Evolutionary conservation across 345 rosid species (phyloP).

Genomic region (Clarkia xantiana): DNA sequence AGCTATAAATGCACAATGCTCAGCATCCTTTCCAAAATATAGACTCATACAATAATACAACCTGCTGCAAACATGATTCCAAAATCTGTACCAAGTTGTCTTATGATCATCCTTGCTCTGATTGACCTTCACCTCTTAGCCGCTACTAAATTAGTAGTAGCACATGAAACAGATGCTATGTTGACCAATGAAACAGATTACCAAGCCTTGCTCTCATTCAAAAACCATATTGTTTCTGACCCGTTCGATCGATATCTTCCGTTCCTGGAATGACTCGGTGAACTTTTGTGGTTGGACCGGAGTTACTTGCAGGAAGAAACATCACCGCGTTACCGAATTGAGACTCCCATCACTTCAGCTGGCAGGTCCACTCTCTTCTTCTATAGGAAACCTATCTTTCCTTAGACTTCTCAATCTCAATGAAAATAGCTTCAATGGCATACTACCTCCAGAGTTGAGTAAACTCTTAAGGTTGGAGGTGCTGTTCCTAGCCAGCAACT

Average conservation of each 20-base stretch:
- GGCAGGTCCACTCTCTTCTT: slow-evolving; percentile 10
- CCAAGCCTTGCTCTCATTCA: slow-evolving; percentile 3
- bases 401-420: slow-evolving; percentile 1
- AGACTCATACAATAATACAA: too few relatives aligned
- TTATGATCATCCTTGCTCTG: not conserved
- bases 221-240: slow-evolving; percentile 9
- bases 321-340: slow-evolving; percentile 6
- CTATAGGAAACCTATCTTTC: slow-evolving; percentile 15
- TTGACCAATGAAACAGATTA: slow-evolving; percentile 6
- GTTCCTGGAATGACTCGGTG: slow-evolving; percentile 12
- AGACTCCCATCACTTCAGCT: not conserved
- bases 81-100: too few relatives aligned
- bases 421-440: slow-evolving; percentile 7
- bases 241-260: slow-evolving; percentile 4
- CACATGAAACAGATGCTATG: too few relatives aligned
- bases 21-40: too few relatives aligned
- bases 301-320: slow-evolving; percentile 3
- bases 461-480: slow-evolving; percentile 4
- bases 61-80: too few relatives aligned
- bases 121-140: not conserved
- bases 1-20: too few relatives aligned
- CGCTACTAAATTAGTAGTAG: too few relatives aligned
- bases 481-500: slow-evolving; percentile 8
- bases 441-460: slow-evolving; percentile 11
- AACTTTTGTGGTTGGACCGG: slow-evolving; percentile 10